Conservation (phyloP, 192 early-diverging fungal species). For the Rhizoclosmatium globosum region DNA sequence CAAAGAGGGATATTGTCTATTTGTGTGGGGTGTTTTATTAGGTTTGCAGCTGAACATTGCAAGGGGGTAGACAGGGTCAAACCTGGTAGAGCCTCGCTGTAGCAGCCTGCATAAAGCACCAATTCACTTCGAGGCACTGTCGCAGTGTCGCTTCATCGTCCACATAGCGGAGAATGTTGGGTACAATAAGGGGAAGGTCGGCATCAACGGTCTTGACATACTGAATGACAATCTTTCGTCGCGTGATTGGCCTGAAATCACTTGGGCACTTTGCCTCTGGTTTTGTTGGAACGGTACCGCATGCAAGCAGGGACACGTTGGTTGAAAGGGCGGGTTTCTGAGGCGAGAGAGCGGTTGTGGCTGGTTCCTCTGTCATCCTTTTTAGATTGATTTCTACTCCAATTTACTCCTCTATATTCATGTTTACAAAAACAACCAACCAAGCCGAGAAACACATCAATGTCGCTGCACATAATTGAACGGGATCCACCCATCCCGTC, state of each 20-base stretch:
- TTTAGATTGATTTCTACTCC: no score
- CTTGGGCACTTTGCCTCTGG: no score
- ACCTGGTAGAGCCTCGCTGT: conserved; percentile 28
- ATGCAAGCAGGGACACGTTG: no score
- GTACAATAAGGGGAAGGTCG: conserved; percentile 26
- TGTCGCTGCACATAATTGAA: conserved; percentile 25
- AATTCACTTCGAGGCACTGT: conserved; percentile 30
- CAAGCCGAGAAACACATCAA: no score
- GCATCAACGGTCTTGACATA: conserved; percentile 12
- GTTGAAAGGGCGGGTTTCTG: no score
- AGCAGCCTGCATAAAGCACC: conserved; percentile 30
- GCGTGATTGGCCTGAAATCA: not conserved
- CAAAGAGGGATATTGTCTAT: conserved; percentile 14
- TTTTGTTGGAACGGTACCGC: no score
- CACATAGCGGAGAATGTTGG: conserved; percentile 28
- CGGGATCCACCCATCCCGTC: conserved; percentile 49
- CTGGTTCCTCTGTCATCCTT: no score
- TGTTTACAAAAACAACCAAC: no score
- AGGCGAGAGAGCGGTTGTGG: no score
- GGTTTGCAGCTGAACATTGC: not conserved
- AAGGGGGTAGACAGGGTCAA: not conserved
- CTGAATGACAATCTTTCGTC: conserved; percentile 13
- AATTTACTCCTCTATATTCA: no score
- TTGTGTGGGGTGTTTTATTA: not conserved
- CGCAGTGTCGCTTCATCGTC: conserved; percentile 28